These are phyloP conservation scores for Torulaspora globosa DNA, from an alignment of 1,139 yeast genomes.

Conservation along the genomic window DNA sequence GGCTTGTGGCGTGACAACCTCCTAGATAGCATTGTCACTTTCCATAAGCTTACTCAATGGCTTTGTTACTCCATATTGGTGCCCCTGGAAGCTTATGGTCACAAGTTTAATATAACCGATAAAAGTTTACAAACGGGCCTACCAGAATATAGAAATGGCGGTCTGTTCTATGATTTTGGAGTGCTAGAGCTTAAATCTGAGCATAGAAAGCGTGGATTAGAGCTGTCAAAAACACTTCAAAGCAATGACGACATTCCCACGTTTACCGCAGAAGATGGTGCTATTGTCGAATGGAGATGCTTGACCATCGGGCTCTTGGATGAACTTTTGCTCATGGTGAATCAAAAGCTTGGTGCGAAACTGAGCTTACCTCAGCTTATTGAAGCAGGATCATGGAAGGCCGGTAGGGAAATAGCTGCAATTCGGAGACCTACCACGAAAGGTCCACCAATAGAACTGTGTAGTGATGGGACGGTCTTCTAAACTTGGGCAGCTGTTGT, in stretches of 20 bases:
- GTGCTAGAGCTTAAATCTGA: constrained; percentile 46
- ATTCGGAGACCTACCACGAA: constrained; percentile 44
- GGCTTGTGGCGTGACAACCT: constrained; percentile 20
- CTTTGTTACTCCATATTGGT: constrained; percentile 52
- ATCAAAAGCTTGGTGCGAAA: constrained; percentile 40
- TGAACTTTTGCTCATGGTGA: constrained; percentile 45
- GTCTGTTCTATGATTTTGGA: constrained; percentile 52
- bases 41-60: constrained; percentile 63
- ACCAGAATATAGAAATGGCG: constrained; percentile 64
- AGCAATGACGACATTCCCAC: constrained; percentile 42
- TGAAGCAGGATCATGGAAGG: constrained; percentile 64
- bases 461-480: constrained; percentile 59
- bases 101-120: constrained; percentile 41
- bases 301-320: constrained; percentile 54
- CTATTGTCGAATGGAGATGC: constrained; percentile 63
- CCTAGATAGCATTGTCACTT: constrained; percentile 46
- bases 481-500: constrained; percentile 24
- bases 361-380: constrained; percentile 51
- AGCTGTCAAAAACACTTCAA: constrained; percentile 30
- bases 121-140: constrained; percentile 51
- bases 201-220: constrained; percentile 38
- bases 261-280: constrained; percentile 50
- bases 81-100: constrained; percentile 46
- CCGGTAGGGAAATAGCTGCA: constrained; percentile 55
- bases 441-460: constrained; percentile 57